phyloP scores from a whole-genome alignment of 345 rosid species.

The Eucalyptus caleyi region DNA sequence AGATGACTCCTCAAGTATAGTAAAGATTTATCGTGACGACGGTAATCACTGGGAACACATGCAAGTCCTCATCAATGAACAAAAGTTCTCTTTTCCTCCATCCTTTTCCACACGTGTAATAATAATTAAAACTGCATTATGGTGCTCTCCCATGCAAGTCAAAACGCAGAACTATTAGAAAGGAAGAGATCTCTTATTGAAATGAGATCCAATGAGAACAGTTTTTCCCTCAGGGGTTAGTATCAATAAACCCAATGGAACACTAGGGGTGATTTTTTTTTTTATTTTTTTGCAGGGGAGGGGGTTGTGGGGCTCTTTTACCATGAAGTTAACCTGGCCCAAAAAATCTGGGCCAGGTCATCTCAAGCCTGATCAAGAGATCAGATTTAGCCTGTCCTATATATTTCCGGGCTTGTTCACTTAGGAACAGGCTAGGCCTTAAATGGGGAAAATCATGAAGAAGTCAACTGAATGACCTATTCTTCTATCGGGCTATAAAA shows the following conservation, averaged over 20 bases:
- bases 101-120: neutral
- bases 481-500: neutral
- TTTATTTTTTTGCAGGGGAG: no score
- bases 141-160: neutral
- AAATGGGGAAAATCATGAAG: neutral
- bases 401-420: neutral
- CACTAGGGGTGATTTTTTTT: neutral
- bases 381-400: neutral
- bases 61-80: neutral
- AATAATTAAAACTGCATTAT: neutral
- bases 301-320: neutral
- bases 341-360: neutral
- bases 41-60: neutral
- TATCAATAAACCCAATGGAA: neutral
- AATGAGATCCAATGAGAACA: neutral
- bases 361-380: neutral
- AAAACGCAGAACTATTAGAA: neutral
- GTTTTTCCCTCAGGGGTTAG: neutral
- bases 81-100: neutral
- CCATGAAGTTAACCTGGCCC: neutral
- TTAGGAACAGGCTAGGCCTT: neutral
- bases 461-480: neutral
- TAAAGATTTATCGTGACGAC: neutral
- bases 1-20: neutral
- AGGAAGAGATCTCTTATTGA: neutral